These are phyloP conservation scores for Verbascum thapsus DNA, from an alignment of 257 asterid species.

Conservation along the genomic window DNA sequence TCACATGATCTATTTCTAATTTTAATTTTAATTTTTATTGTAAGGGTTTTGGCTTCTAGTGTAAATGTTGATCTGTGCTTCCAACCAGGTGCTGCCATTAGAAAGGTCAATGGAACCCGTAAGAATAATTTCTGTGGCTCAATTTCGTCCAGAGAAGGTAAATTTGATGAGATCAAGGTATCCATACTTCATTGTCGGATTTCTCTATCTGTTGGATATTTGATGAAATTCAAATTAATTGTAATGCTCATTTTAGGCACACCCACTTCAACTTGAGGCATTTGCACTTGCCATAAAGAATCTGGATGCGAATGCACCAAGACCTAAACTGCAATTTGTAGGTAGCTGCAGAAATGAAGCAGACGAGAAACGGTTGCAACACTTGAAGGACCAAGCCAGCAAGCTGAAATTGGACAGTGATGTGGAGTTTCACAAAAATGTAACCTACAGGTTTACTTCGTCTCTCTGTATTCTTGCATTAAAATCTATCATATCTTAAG, in stretches of 20 bases:
- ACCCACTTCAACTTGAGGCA: slow-evolving; percentile 89
- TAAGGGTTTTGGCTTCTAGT: slow-evolving; percentile 15
- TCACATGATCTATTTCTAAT: background rate
- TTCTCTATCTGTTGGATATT: slow-evolving; percentile 21
- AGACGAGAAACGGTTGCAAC: slow-evolving; percentile 84
- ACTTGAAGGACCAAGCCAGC: slow-evolving; percentile 67
- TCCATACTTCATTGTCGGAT: slow-evolving; percentile 31
- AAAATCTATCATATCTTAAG: background rate
- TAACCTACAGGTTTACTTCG: slow-evolving; percentile 69
- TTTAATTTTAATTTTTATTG: background rate
- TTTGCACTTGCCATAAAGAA: slow-evolving; percentile 63
- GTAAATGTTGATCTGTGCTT: slow-evolving; percentile 33
- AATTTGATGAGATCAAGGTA: slow-evolving; percentile 59
- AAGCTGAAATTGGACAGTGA: slow-evolving; percentile 66
- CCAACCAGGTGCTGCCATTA: slow-evolving; percentile 67
- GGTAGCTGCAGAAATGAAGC: slow-evolving; percentile 98
- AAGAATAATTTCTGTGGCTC: slow-evolving; percentile 89
- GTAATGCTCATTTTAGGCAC: slow-evolving; percentile 58
- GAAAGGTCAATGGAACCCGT: slow-evolving; percentile 65
- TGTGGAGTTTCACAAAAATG: slow-evolving; percentile 91
- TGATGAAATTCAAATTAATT: slow-evolving; percentile 33
- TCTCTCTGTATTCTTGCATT: slow-evolving; percentile 5
- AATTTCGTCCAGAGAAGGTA: slow-evolving; percentile 99
- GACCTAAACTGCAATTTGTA: slow-evolving; percentile 82
- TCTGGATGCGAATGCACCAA: slow-evolving; percentile 55